Evolutionary conservation across 345 rosid species (phyloP).

Genomic region (Toxicodendron radicans): DNA sequence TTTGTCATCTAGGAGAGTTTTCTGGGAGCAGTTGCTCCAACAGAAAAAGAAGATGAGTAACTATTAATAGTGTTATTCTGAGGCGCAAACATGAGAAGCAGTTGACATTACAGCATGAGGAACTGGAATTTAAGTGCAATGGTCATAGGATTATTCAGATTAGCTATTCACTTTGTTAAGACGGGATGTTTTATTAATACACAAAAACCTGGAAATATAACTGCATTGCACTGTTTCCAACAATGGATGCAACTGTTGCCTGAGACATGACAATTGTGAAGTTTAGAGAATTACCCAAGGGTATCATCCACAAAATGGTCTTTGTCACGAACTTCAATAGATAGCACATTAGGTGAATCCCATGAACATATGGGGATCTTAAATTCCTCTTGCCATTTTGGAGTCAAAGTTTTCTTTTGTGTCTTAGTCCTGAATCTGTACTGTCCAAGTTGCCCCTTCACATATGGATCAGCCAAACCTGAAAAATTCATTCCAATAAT

Average conservation of each 20-base stretch:
- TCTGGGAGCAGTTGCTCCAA: not conserved
- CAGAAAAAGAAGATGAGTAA: too few relatives aligned
- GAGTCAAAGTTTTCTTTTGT: slow-evolving; percentile 66
- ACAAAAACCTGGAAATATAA: not conserved
- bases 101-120: not conserved
- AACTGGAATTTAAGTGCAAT: too few relatives aligned
- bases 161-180: not conserved
- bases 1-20: not conserved
- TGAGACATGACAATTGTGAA: not conserved
- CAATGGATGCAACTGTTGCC: not conserved
- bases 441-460: slow-evolving; percentile 84
- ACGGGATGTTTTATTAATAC: too few relatives aligned
- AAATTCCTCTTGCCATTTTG: slow-evolving; percentile 92
- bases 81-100: not conserved
- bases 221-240: not conserved
- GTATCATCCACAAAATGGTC: slow-evolving; percentile 77
- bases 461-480: slow-evolving; percentile 96
- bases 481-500: slow-evolving; percentile 28
- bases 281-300: slow-evolving; percentile 68
- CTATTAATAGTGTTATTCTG: too few relatives aligned
- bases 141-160: not conserved
- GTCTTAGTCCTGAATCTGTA: slow-evolving; percentile 75
- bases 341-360: slow-evolving; percentile 64
- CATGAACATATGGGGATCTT: slow-evolving; percentile 75
- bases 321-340: slow-evolving; percentile 81